Conservation (phyloP, 257 asterid genomes). For the Nicotiana benthamiana region DNA sequence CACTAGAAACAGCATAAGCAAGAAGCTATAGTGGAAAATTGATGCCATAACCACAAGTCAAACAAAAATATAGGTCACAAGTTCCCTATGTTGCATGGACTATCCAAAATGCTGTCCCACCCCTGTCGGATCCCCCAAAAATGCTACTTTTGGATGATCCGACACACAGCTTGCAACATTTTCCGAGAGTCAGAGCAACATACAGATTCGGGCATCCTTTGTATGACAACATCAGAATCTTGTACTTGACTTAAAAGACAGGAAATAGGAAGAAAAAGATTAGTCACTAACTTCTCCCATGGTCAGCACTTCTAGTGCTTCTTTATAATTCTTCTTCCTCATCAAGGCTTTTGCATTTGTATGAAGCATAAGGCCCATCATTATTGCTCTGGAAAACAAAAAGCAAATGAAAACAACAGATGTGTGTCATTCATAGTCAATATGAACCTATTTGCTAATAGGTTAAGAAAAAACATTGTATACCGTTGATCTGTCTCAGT, state of each 20-base stretch:
- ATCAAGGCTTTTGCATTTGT: slow-evolving; percentile 73
- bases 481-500: slow-evolving; percentile 90
- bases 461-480: not conserved
- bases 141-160: too few species aligned
- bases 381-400: slow-evolving; percentile 56
- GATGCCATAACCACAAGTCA: not conserved
- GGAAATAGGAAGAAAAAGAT: not conserved
- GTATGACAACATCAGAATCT: not conserved
- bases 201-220: not conserved
- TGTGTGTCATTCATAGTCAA: not conserved
- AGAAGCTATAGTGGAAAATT: not conserved
- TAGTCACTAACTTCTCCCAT: slow-evolving; percentile 70
- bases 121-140: too few species aligned
- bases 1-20: not conserved
- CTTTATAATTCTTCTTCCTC: slow-evolving; percentile 50
- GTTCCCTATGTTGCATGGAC: not conserved
- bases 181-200: too few species aligned
- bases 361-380: slow-evolving; percentile 99
- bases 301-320: slow-evolving; percentile 85
- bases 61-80: not conserved
- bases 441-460: not conserved
- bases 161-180: too few species aligned
- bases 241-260: not conserved
- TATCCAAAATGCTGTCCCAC: too few species aligned
- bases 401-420: not conserved